Evolutionary conservation across 1,284 basidiomycete species (phyloP).

Genomic region (Apiotrichum domesticum): DNA sequence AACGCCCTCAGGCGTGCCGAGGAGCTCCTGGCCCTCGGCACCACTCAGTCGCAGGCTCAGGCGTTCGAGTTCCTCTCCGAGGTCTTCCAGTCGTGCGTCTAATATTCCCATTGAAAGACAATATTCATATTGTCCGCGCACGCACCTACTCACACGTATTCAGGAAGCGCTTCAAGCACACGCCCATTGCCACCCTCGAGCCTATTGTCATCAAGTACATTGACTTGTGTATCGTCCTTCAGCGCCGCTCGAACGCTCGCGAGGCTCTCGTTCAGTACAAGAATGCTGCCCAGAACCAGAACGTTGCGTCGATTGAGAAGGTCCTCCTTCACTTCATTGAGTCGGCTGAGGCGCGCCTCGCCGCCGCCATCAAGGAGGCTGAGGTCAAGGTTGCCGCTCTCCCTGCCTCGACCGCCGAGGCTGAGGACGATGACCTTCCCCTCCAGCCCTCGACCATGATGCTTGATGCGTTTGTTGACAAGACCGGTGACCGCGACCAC

Average conservation of each 20-base stretch:
- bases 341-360: constrained; percentile 79
- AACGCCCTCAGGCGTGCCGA: constrained; percentile 49
- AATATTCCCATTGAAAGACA: background rate
- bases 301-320: constrained; percentile 82
- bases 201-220: constrained; percentile 82
- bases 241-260: constrained; percentile 88
- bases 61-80: constrained; percentile 47
- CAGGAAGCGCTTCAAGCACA: constrained; percentile 84
- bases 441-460: constrained; percentile 44
- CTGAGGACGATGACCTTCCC: constrained; percentile 40
- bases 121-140: too few relatives aligned
- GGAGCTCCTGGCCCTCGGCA: constrained; percentile 46
- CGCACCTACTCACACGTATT: background rate
- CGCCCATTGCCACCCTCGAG: constrained; percentile 81
- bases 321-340: constrained; percentile 87
- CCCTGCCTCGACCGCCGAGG: constrained; percentile 54
- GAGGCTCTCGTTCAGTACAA: constrained; percentile 90
- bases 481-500: constrained; percentile 79
- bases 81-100: constrained; percentile 45
- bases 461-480: constrained; percentile 42
- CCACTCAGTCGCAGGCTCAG: constrained; percentile 44
- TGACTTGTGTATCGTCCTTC: constrained; percentile 92
- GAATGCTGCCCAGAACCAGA: constrained; percentile 90
- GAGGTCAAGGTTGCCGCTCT: constrained; percentile 74
- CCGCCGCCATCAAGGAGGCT: constrained; percentile 71